Evolutionary conservation across 495 filamentous ascomycete species (phyloP), one percentile per base, ranked within the genome.

Genomic region (Hypoxylon rickii): DNA sequence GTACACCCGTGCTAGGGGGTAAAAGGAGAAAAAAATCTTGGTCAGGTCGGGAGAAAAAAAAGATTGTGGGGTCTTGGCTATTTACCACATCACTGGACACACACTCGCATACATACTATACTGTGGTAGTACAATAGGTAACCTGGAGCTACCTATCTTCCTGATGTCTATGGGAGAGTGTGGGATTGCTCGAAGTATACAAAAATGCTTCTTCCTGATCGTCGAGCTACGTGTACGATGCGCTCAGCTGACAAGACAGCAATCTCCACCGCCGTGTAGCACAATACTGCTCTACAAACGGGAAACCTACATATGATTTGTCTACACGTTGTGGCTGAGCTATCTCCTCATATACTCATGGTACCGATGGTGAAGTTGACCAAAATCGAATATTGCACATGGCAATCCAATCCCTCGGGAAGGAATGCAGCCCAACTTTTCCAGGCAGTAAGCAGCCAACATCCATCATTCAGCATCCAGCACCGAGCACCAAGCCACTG

Each of bases 161-260:
- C n/a, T n/a, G n/a, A n/a, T n/a, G n/a, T n/a, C n/a, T n/a, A 29
- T 29, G 24, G 24, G 10, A 29, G n/a, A n/a, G n/a, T n/a, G 24
- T 55, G 55, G 26, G 36, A 63, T 55, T 47, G 55, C 50, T 42
- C 42, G 45, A 50, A 55, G 22, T 7, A 15, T 37, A 19, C 49
- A 56, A 36, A 26, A 36, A 61, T 38, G 16, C 16, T 15, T 31
- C 50, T 63, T 56, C 50, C 48, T 55, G 58, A 58, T 63, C 55
- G 44, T 54, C 61, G 49, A 59, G 51, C 61, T 66, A 63, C 53
- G 51, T 54, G 61, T 58, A 56, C 54, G 55, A 52, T 64, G 52
- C 61, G 34, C 60, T 55, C 55, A 60, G 58, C 51, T 61, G 55
- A 59, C 55, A 55, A 50, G 54, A 58, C 51, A 58, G 38, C 55